phyloP scores from a whole-genome alignment of 2,329 filamentous ascomycete genomes.

The Colletotrichum echinochloae region DNA sequence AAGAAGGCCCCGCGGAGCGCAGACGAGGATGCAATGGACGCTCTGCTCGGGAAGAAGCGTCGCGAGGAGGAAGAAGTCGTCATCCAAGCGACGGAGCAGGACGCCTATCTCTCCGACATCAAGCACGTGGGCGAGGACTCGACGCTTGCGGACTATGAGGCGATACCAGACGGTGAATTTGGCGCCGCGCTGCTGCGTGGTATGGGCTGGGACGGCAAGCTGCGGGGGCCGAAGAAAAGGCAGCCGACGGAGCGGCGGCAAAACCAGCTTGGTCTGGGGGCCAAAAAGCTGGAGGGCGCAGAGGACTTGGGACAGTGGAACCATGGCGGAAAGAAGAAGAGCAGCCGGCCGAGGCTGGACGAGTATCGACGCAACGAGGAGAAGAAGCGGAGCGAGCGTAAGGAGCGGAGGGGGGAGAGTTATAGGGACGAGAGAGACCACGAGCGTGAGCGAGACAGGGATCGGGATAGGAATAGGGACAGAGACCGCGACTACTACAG shows the following conservation, averaged over 20 bases:
- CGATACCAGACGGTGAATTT: constrained; percentile 93
- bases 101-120: constrained; percentile 78
- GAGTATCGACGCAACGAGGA: constrained; percentile 58
- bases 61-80: constrained; percentile 61
- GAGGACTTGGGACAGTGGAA: constrained; percentile 86
- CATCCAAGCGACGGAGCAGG: constrained; percentile 70
- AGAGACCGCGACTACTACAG: constrained; percentile 32
- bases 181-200: constrained; percentile 89
- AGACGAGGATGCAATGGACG: constrained; percentile 71
- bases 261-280: constrained; percentile 88
- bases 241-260: constrained; percentile 78
- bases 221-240: constrained; percentile 65
- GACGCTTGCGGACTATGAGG: constrained; percentile 85
- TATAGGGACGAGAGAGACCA: constrained; percentile 57
- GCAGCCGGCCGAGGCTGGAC: constrained; percentile 58
- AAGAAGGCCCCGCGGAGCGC: constrained; percentile 24
- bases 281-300: constrained; percentile 79
- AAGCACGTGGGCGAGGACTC: constrained; percentile 79
- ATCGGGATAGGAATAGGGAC: constrained; percentile 41
- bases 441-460: constrained; percentile 50
- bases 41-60: constrained; percentile 69
- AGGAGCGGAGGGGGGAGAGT: constrained; percentile 48
- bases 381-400: constrained; percentile 52
- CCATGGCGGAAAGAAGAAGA: constrained; percentile 67
- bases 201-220: constrained; percentile 91